Evolutionary conservation across 768 basidiomycete species (phyloP).

Genomic region (Psilocybe sp.): DNA sequence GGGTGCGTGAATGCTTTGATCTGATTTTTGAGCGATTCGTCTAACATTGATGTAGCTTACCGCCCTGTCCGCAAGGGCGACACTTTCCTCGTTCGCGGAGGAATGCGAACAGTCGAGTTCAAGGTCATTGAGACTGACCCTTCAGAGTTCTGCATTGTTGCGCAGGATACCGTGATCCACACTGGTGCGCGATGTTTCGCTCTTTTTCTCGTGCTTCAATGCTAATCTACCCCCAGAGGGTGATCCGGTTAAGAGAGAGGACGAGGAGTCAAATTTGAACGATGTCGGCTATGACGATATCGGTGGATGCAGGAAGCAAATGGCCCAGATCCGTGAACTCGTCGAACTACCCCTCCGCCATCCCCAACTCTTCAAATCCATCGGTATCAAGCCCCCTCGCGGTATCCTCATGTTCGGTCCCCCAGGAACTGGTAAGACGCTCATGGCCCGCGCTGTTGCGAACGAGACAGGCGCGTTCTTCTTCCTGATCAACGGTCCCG

Average conservation of each 20-base stretch:
- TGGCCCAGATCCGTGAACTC: conserved; percentile 99
- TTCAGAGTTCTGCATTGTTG: conserved; percentile 97
- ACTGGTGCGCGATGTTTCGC: conserved; percentile 50
- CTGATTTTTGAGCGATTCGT: too few relatives aligned
- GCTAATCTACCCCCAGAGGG: conserved; percentile 60
- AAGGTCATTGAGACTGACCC: conserved; percentile 99
- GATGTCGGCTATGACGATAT: conserved; percentile 99
- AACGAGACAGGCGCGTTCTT: conserved; percentile 99
- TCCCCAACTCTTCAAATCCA: conserved; percentile 99
- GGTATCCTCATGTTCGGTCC: conserved; percentile 99
- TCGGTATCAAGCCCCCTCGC: conserved; percentile 99
- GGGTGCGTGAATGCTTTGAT: conserved; percentile 39
- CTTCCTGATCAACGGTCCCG: conserved; percentile 99
- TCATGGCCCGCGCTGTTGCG: conserved; percentile 99
- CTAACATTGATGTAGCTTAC: conserved; percentile 52
- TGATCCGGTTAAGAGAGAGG: conserved; percentile 97
- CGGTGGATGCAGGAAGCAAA: conserved; percentile 98
- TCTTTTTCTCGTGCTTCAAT: conserved; percentile 8
- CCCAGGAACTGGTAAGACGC: conserved; percentile 98
- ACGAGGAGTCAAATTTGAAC: conserved; percentile 93
- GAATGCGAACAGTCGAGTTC: conserved; percentile 98
- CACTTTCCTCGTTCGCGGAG: conserved; percentile 98
- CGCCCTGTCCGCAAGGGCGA: conserved; percentile 96
- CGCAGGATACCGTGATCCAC: conserved; percentile 97
- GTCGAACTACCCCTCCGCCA: conserved; percentile 97